phyloP scores from a whole-genome alignment of 2,329 filamentous ascomycete species.

The Calonectria multiphialidica region DNA sequence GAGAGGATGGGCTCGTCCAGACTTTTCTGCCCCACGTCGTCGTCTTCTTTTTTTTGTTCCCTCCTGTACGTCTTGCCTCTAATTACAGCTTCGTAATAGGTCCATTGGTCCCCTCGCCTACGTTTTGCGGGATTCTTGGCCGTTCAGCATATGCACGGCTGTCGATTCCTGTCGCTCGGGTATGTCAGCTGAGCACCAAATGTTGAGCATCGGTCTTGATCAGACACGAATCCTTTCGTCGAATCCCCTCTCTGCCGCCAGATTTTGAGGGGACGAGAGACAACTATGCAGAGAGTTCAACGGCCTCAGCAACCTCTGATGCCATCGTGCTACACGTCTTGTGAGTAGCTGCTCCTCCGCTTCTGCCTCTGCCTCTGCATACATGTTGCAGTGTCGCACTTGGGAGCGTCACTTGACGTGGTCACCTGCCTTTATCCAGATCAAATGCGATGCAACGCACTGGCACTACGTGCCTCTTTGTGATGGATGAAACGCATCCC shows the following conservation, averaged over 20 bases:
- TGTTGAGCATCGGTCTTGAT: neutral
- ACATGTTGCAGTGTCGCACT: neutral
- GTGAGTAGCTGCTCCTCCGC: neutral
- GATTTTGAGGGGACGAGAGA: neutral
- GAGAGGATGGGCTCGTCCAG: conserved; percentile 12
- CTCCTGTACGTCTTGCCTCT: neutral
- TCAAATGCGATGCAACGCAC: conserved; percentile 15
- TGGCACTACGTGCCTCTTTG: conserved; percentile 3
- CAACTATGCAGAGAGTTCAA: neutral
- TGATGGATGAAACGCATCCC: conserved; percentile 1
- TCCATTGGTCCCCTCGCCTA: neutral
- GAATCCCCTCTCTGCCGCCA: neutral
- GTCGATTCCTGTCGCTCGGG: conserved; percentile 6
- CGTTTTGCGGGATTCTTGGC: neutral
- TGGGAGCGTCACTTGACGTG: conserved; percentile 12
- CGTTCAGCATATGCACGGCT: neutral
- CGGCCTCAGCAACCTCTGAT: neutral
- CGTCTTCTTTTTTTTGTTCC: neutral
- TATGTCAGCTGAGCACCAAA: conserved; percentile 5
- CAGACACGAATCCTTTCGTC: neutral
- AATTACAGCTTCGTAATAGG: neutral
- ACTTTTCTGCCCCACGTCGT: neutral
- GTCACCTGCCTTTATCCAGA: conserved; percentile 9
- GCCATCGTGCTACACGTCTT: neutral
- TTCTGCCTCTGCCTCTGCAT: no score